Base-by-base conservation (phyloP, 2,329 filamentous ascomycete genomes). In the Xylaria sp. region DNA sequence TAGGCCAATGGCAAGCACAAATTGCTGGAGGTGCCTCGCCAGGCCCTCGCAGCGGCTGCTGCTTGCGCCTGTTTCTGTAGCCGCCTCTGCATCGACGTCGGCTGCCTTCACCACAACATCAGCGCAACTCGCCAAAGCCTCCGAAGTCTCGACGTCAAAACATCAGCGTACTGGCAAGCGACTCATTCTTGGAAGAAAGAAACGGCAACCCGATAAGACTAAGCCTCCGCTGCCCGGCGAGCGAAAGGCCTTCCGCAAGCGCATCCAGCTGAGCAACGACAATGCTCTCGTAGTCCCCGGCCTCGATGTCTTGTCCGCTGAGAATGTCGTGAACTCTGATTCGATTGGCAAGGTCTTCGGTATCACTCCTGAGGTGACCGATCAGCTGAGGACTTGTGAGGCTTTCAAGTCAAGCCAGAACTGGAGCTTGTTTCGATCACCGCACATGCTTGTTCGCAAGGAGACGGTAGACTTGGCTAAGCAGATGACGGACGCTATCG, bases 381-480 rank as follows among this genome's bases (percentile, higher is more conserved):
- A 97, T 82, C 89, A 91, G 79, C 84, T 99, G 83, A 88, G 94
- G 76, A 88, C 90, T n/a, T 86, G 92, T 63, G 93, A 97, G 78
- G 94, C 93, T 3, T 99, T 99, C 86, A 97, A 97, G 87, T 86
- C 90, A 25, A 92, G 90, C 28, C 96, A 98, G 85, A 90, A 88
- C 72, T 99, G 96, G 94, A 88, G 87, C 68, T 83, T 97, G 76
- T 99, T 98, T 82, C 85, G 93, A 74, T 87, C 90, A 73, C 96
- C 96, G 32, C 92, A 92, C 65, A 88, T 91, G 63, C 83, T 99
- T 78, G 84, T 97, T 71, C 88, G 94, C 74, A 85, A 88, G 67
- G 93, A 98, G 84, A 92, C 92, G n/a, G 83, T 92, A 50, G 87
- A 92, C 69, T 76, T 98, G 76, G 87, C 88, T n/a, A 84, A 83